Evolutionary conservation across 2,329 filamentous ascomycete genomes (phyloP), one percentile per base, ranked within the genome.

Genomic region (Neurospora sp.): DNA sequence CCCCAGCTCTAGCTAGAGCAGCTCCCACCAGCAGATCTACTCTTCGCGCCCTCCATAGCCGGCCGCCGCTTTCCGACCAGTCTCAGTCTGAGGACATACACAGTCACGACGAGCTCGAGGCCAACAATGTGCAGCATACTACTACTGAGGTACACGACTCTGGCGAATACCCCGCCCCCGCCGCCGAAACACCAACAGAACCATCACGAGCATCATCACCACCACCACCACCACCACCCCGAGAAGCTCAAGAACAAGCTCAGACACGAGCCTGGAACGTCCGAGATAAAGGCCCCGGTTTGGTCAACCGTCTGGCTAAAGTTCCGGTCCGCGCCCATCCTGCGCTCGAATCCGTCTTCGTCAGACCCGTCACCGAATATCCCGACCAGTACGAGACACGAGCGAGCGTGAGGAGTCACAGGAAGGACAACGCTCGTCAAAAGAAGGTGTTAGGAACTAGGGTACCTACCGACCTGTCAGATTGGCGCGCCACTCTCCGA

Each of bases 401-500:
- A 43, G 69, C 69, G n/a, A 77, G 74, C 70, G 62, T 68, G 6
- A 69, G 72, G 39, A 70, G 70, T 62, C 73, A 76, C 43, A 70
- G 72, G 28, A 66, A 73, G 28, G 77, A 74, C n/a, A 73, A 80
- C 17, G 74, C 74, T n/a, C 77, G 78, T 6, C 83, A 84, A 71
- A 71, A 62, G 77, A 2, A 78, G 78, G 4, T 75, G 81, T 57
- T 78, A 81, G 52, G 74, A 75, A 19, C 76, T 81, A 28, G 79
- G 6, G 78, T 70, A 72, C 74, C 23, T 74, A 75, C 12, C 77
- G 78, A 68, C 17, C 73, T 78, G 41, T 76, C 79, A 1, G 77
- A 81, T 70, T 86, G 83, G 83, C 78, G 77, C 15, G 72, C 75
- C 6, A 79, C 81, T 11, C 78, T 85, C 52, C 71, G 75, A 8